Conservation (phyloP, 2,329 filamentous ascomycete species). For the Blumeria hordei region DNA sequence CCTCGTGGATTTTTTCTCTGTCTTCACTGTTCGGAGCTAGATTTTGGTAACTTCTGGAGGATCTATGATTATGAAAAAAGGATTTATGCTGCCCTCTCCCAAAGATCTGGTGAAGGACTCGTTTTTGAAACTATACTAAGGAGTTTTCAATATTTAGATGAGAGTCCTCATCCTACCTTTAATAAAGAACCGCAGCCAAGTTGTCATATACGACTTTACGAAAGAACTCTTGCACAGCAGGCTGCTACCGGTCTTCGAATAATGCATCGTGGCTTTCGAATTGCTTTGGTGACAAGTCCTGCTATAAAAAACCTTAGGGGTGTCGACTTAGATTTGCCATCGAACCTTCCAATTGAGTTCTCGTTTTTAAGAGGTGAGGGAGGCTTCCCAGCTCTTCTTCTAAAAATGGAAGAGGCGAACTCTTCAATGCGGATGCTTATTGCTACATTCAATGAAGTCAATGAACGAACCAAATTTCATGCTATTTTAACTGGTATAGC, state of each 20-base stretch:
- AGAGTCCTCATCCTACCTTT: conserved; percentile 45
- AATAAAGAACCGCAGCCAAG: conserved; percentile 47
- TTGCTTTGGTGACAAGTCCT: conserved; percentile 55
- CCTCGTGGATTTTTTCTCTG: conserved; percentile 53
- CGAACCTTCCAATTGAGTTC: conserved; percentile 48
- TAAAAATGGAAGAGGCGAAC: conserved; percentile 30
- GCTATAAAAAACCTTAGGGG: conserved; percentile 55
- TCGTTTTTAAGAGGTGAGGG: conserved; percentile 51
- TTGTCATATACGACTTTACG: conserved; percentile 55
- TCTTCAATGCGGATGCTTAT: conserved; percentile 36
- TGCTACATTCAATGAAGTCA: conserved; percentile 50
- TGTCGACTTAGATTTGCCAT: conserved; percentile 43
- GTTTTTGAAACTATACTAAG: conserved; percentile 45
- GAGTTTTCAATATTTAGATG: conserved; percentile 62
- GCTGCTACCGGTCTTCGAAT: conserved; percentile 49
- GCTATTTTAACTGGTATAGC: conserved; percentile 48
- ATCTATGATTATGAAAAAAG: conserved; percentile 69
- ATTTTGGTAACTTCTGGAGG: conserved; percentile 57
- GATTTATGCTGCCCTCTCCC: conserved; percentile 45
- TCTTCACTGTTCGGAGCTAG: conserved; percentile 47
- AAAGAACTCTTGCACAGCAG: conserved; percentile 39
- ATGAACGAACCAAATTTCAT: conserved; percentile 47
- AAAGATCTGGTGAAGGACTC: conserved; percentile 42
- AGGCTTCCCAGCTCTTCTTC: conserved; percentile 36
- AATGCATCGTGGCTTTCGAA: conserved; percentile 55